Percentiles rank a stretch among this genome's conserved stretches.
These are phyloP conservation scores for Plasmopara halstedii DNA, from an alignment of 352 stramenopile genomes.

Conservation along the genomic window DNA sequence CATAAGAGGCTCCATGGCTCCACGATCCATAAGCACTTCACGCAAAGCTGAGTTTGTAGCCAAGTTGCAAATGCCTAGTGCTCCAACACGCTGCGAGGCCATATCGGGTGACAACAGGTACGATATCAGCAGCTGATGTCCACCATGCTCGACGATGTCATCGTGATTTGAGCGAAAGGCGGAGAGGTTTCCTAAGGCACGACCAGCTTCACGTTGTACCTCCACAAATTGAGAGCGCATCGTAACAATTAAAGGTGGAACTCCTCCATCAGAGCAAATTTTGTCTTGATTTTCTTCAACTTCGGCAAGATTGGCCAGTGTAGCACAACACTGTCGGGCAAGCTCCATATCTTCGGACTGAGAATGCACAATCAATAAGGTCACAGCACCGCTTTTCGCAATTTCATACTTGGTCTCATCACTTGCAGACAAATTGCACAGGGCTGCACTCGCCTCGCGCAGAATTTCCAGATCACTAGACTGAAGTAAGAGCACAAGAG, in stretches of 20 bases:
- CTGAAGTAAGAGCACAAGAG: slow-evolving; percentile 85
- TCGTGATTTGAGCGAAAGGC: slow-evolving; percentile 87
- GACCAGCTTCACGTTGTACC: slow-evolving; percentile 87
- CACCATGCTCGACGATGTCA: slow-evolving; percentile 86
- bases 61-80: slow-evolving; percentile 93
- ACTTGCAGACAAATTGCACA: slow-evolving; percentile 93
- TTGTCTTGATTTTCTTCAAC: slow-evolving; percentile 93
- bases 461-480: slow-evolving; percentile 91
- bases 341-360: slow-evolving; percentile 92
- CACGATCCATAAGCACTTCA: slow-evolving; percentile 88
- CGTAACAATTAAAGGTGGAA: slow-evolving; percentile 88
- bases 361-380: slow-evolving; percentile 86
- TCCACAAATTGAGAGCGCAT: slow-evolving; percentile 96
- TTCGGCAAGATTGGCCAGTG: slow-evolving; percentile 93
- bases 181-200: slow-evolving; percentile 90
- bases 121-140: slow-evolving; percentile 93
- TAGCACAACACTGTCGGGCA: slow-evolving; percentile 85
- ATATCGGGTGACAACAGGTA: slow-evolving; percentile 93
- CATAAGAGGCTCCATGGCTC: slow-evolving; percentile 93
- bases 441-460: slow-evolving; percentile 87
- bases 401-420: slow-evolving; percentile 98
- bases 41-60: slow-evolving; percentile 88
- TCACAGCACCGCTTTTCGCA: slow-evolving; percentile 88
- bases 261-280: slow-evolving; percentile 88
- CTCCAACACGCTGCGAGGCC: slow-evolving; percentile 88